Evolutionary conservation across 1,284 basidiomycete genomes (phyloP).

Genomic region (Apiotrichum sp.): DNA sequence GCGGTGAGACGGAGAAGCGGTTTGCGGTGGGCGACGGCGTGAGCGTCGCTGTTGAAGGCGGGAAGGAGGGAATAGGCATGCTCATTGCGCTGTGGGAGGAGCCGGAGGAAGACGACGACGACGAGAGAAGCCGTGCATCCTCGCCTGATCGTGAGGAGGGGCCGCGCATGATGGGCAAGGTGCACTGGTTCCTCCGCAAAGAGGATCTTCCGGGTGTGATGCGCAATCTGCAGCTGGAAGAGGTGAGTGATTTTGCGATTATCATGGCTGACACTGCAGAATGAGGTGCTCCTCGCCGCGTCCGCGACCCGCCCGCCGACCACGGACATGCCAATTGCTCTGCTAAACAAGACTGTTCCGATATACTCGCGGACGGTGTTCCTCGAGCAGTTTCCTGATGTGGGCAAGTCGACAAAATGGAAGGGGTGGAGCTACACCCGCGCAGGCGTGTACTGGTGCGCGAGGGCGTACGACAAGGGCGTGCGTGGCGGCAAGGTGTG

Average conservation of each 20-base stretch:
- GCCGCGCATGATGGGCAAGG: slow-evolving; percentile 38
- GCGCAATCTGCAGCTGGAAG: slow-evolving; percentile 39
- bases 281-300: slow-evolving; percentile 41
- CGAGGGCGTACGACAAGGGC: slow-evolving; percentile 42
- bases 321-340: slow-evolving; percentile 28
- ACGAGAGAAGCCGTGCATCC: too few relatives aligned
- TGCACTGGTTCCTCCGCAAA: slow-evolving; percentile 45
- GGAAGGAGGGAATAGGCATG: slow-evolving; percentile 40
- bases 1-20: slow-evolving; percentile 12
- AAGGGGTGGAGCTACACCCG: slow-evolving; percentile 34
- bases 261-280: slow-evolving; percentile 19
- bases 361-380: slow-evolving; percentile 37
- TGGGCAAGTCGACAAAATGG: slow-evolving; percentile 25
- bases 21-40: slow-evolving; percentile 45
- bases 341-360: slow-evolving; percentile 31
- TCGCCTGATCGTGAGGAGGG: too few relatives aligned
- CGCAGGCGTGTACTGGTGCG: slow-evolving; percentile 41
- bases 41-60: slow-evolving; percentile 36
- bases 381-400: slow-evolving; percentile 28
- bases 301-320: slow-evolving; percentile 30
- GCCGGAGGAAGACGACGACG: slow-evolving; percentile 14
- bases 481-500: slow-evolving; percentile 40
- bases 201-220: slow-evolving; percentile 43
- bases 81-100: slow-evolving; percentile 42
- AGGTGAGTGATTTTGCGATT: slow-evolving; percentile 29